These are phyloP conservation scores for Phoma sp. DNA, from an alignment of 2,329 filamentous ascomycete species.

Conservation along the genomic window DNA sequence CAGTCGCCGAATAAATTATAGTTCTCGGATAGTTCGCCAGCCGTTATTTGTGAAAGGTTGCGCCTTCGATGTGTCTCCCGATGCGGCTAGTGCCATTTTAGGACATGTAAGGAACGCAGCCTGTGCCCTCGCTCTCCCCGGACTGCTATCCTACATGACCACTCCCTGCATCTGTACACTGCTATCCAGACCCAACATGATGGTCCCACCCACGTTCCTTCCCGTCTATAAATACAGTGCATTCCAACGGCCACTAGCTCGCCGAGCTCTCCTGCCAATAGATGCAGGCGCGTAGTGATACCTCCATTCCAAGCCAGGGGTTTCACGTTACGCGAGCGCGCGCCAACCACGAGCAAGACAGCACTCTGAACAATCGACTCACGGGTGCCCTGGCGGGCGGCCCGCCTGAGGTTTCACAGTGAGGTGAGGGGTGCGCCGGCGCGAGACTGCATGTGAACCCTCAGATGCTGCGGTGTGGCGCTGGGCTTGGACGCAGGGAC, in stretches of 20 bases:
- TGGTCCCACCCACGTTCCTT: conserved; percentile 8
- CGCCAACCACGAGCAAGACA: conserved; percentile 9
- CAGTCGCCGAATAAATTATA: not conserved
- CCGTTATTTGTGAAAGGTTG: conserved; percentile 11
- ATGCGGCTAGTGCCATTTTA: not conserved
- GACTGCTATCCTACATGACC: not conserved
- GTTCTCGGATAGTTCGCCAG: not conserved
- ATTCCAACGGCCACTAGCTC: not conserved
- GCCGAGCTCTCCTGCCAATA: not conserved
- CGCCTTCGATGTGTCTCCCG: not conserved
- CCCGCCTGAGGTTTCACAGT: not conserved
- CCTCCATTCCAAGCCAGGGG: conserved; percentile 2
- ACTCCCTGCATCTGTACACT: conserved; percentile 7
- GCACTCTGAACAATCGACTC: not conserved
- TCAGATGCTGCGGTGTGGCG: not conserved
- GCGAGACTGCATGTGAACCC: not conserved
- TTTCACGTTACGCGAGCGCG: conserved; percentile 2
- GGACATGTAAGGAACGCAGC: not conserved
- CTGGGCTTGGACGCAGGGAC: conserved; percentile 1
- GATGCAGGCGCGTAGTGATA: not conserved
- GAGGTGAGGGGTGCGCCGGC: not conserved
- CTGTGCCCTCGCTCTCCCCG: not conserved
- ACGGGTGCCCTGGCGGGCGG: not conserved
- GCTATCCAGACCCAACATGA: not conserved
- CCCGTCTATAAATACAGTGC: not conserved